Conservation (phyloP, 192 early-diverging fungal genomes). For the Entrophospora sp. region DNA sequence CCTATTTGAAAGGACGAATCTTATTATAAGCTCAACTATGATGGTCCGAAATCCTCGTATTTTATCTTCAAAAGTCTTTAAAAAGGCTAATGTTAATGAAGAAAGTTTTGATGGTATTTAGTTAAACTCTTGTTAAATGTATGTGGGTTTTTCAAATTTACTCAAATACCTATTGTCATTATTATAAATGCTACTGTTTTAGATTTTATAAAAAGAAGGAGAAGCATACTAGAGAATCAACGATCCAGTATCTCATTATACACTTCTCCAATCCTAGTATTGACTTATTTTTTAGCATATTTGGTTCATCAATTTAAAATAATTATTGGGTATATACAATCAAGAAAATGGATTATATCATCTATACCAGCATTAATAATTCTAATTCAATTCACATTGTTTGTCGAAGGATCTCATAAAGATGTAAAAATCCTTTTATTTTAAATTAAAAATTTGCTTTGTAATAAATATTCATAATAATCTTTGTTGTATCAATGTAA, state of each 20-base stretch:
- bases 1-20: no score
- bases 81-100: conserved; percentile 15
- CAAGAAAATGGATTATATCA: conserved; percentile 29
- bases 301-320: conserved; percentile 31
- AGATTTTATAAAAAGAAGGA: conserved; percentile 37
- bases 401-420: conserved; percentile 50
- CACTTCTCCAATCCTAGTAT: conserved; percentile 38
- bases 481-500: no score
- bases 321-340: conserved; percentile 28
- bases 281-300: conserved; percentile 39
- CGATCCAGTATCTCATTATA: conserved; percentile 36
- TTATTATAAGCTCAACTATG: no score
- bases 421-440: conserved; percentile 28
- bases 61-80: conserved; percentile 9
- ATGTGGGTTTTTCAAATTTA: not conserved
- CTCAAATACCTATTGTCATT: not conserved
- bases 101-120: conserved; percentile 22
- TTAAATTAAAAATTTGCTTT: no score
- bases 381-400: conserved; percentile 34
- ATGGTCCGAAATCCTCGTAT: no score
- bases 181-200: not conserved
- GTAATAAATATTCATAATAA: no score
- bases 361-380: conserved; percentile 26
- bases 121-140: not conserved
- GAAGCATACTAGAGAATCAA: conserved; percentile 30